Conservation (phyloP, 2,329 filamentous ascomycete species). For the Massarina eburnea region DNA sequence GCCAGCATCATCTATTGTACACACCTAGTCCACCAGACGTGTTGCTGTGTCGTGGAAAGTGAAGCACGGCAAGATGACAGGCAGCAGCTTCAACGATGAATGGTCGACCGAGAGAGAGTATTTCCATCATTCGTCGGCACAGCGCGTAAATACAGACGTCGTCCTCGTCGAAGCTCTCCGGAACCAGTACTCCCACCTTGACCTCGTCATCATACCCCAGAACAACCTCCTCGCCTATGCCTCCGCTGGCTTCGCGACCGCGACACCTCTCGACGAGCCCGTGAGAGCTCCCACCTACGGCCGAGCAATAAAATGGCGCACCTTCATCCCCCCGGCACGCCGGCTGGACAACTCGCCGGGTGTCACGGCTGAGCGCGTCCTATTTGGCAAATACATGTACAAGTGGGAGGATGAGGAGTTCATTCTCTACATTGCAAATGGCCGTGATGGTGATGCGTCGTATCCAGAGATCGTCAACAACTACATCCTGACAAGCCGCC, state of each 20-base stretch:
- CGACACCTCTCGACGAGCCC: slow-evolving; percentile 45
- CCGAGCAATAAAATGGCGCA: slow-evolving; percentile 37
- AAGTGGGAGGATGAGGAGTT: slow-evolving; percentile 49
- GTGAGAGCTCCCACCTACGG: slow-evolving; percentile 41
- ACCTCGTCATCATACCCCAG: slow-evolving; percentile 45
- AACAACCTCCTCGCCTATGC: slow-evolving; percentile 47
- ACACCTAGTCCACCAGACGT: too few species aligned
- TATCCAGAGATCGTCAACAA: slow-evolving; percentile 43
- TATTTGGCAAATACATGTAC: slow-evolving; percentile 50
- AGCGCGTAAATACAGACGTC: slow-evolving; percentile 47
- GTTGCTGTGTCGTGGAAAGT: too few species aligned
- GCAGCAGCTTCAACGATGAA: slow-evolving; percentile 25
- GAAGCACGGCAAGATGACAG: slow-evolving; percentile 24
- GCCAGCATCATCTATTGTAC: too few species aligned
- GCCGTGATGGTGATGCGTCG: slow-evolving; percentile 39
- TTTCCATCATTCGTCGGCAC: slow-evolving; percentile 48
- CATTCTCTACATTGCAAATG: slow-evolving; percentile 46
- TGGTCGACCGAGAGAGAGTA: slow-evolving; percentile 44
- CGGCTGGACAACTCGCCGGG: slow-evolving; percentile 42
- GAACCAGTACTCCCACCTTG: slow-evolving; percentile 48
- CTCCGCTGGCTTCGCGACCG: slow-evolving; percentile 44
- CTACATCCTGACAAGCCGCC: slow-evolving; percentile 46
- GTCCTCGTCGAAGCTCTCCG: slow-evolving; percentile 48
- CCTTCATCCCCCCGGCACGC: slow-evolving; percentile 43
- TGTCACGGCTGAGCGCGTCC: slow-evolving; percentile 39